phyloP scores from a whole-genome alignment of 257 asterid species.

The Echites panduratus region DNA sequence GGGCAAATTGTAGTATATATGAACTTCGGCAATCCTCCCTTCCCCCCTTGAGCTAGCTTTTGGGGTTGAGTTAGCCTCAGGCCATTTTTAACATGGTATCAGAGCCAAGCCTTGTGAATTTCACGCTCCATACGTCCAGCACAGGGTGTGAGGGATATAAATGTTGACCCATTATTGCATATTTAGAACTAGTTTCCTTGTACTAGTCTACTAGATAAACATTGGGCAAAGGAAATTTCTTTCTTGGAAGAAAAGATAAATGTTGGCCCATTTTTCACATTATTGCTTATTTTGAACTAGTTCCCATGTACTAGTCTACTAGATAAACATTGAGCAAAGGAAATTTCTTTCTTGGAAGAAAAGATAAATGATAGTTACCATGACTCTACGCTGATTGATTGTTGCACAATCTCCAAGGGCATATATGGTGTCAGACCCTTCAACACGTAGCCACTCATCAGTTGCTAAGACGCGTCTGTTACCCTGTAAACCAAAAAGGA shows the following conservation, averaged over 20 bases:
- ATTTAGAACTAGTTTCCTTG: neutral
- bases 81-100: no score
- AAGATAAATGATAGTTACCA: slow-evolving; percentile 40
- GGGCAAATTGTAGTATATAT: no score
- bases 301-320: neutral
- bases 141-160: no score
- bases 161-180: no score
- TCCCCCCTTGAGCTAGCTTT: no score
- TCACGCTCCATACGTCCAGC: no score
- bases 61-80: no score
- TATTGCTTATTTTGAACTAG: neutral
- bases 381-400: slow-evolving; percentile 83
- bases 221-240: neutral
- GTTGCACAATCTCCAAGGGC: slow-evolving; percentile 96
- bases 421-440: slow-evolving; percentile 60
- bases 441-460: slow-evolving; percentile 94
- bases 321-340: neutral
- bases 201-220: neutral
- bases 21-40: no score
- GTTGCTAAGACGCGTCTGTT: slow-evolving; percentile 83
- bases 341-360: neutral
- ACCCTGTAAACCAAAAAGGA: slow-evolving; percentile 35
- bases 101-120: no score
- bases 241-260: neutral
- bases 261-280: no score